phyloP scores from a whole-genome alignment of 495 filamentous ascomycete species.

The Aspergillus diversus region DNA sequence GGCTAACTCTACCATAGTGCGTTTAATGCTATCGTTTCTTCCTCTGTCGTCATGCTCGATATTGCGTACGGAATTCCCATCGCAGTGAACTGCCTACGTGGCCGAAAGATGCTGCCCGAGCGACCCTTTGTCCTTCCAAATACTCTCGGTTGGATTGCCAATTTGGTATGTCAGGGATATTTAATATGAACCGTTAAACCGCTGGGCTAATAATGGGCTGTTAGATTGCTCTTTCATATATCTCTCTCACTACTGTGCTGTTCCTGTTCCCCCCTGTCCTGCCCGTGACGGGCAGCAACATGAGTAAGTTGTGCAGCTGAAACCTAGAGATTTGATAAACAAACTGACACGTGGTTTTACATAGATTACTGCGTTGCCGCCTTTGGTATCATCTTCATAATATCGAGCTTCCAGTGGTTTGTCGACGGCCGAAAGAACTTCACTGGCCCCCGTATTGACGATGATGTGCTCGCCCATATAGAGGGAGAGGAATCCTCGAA shows the following conservation, averaged over 20 bases:
- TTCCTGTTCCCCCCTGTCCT: constrained; percentile 76
- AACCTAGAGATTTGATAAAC: no score
- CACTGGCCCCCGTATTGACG: constrained; percentile 60
- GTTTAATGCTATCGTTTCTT: constrained; percentile 68
- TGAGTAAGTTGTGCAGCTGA: constrained; percentile 56
- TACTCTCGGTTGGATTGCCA: constrained; percentile 56
- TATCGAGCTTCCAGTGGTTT: constrained; percentile 69
- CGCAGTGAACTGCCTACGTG: constrained; percentile 65
- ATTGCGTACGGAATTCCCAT: constrained; percentile 76
- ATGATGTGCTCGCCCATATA: constrained; percentile 45
- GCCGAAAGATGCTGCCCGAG: constrained; percentile 65
- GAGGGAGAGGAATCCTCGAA: constrained; percentile 15
- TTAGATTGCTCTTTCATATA: constrained; percentile 67
- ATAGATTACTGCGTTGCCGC: constrained; percentile 71
- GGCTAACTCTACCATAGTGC: constrained; percentile 31
- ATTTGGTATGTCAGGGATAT: constrained; percentile 35
- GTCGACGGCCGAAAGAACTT: constrained; percentile 76
- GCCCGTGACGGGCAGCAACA: constrained; percentile 68
- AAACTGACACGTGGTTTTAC: no score
- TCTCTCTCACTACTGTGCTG: constrained; percentile 69
- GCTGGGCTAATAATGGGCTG: constrained; percentile 1
- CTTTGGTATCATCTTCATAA: constrained; percentile 67
- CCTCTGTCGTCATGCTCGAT: constrained; percentile 71
- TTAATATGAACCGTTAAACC: not conserved
- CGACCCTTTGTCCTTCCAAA: constrained; percentile 64